These are phyloP conservation scores for Phytophthora idaei DNA, from an alignment of 352 stramenopile genomes.

Conservation along the genomic window DNA sequence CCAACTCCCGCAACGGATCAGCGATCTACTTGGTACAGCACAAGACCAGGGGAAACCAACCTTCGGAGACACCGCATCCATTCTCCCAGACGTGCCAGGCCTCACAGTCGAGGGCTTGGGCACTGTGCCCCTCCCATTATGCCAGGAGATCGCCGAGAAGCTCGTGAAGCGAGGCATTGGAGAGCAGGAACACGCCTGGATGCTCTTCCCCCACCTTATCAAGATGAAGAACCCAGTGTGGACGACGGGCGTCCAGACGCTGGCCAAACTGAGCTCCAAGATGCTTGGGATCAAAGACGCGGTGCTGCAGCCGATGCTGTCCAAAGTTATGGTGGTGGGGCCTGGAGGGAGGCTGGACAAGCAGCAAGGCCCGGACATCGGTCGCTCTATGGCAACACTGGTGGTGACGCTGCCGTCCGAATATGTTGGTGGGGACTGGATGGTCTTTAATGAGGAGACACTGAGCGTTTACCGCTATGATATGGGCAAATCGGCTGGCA, in stretches of 20 bases:
- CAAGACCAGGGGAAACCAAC: not conserved
- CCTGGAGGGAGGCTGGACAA: not conserved
- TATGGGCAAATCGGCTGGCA: not conserved
- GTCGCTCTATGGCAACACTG: slow-evolving; percentile 10
- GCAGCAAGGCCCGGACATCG: not conserved
- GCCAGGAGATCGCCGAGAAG: slow-evolving; percentile 2
- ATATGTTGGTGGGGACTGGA: slow-evolving; percentile 1
- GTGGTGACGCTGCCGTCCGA: slow-evolving; percentile 2
- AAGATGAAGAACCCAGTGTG: slow-evolving; percentile 18
- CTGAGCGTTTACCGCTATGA: not conserved
- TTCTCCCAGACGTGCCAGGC: slow-evolving; percentile 10
- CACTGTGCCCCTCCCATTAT: slow-evolving; percentile 6
- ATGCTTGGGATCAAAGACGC: slow-evolving; percentile 9
- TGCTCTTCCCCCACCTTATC: slow-evolving; percentile 1
- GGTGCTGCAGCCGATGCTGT: not conserved
- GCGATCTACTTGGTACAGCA: not conserved
- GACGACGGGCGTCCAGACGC: not conserved
- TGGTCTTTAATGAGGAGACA: not conserved
- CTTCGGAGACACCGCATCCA: slow-evolving; percentile 4
- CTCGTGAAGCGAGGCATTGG: not conserved
- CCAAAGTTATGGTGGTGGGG: slow-evolving; percentile 5
- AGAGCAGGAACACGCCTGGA: slow-evolving; percentile 8
- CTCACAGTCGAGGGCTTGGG: slow-evolving; percentile 2
- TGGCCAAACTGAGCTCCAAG: not conserved
- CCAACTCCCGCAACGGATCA: not conserved